Base-by-base conservation (phyloP, 352 stramenopile genomes). In the Phytophthora agathidicida region DNA sequence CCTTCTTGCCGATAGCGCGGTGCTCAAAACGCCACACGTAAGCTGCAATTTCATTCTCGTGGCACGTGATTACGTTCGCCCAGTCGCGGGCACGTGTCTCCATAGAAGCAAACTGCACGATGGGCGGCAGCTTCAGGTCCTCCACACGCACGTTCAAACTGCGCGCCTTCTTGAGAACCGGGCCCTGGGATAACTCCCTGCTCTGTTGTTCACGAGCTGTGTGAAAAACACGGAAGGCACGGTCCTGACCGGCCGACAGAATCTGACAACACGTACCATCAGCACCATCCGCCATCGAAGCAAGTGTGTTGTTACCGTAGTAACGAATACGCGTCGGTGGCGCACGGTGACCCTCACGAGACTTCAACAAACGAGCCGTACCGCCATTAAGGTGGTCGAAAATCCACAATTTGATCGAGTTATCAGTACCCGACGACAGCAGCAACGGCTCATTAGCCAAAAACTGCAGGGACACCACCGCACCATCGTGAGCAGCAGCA, bases 1-100 rank as follows among this genome's bases (percentile, higher is more conserved):
- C 77, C 26, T 97, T 92, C 49, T 97, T 96, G 46, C 86, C 92
- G 52, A 99, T 97, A n/a, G 90, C 83, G 35, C 93, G 88, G 39
- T 91, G 71, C 46, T 97, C 87, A 20, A 97, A 97, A 41, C 82
- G 89, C 96, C 96, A 99, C 14, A 98, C 91, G 57, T 98, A 98
- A 5, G 96, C 96, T 26, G 93, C 88, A 24, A 87, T 66, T 60
- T 98, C 90, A 75, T 94, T 87, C 37, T 91, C 75, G 74, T 99
- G 96, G 62, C 96, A 98, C 3, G 94, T 98, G 1, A 99, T 74
- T 1, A 98, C 71, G 77, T 98, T 98, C 24, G 90, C 80, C 94
- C 93, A 98, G 71, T 95, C 88, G 20, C 89, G 80, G 16, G 87
- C 76, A 33, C 91, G 75, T 9, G 90, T 92, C 75, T 98, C 94